A percentile compares a stretch with the other conserved stretches of the same genome.
These are phyloP conservation scores for Ophiostoma australiae DNA, from an alignment of 2,329 filamentous ascomycete genomes.

Conservation along the genomic window DNA sequence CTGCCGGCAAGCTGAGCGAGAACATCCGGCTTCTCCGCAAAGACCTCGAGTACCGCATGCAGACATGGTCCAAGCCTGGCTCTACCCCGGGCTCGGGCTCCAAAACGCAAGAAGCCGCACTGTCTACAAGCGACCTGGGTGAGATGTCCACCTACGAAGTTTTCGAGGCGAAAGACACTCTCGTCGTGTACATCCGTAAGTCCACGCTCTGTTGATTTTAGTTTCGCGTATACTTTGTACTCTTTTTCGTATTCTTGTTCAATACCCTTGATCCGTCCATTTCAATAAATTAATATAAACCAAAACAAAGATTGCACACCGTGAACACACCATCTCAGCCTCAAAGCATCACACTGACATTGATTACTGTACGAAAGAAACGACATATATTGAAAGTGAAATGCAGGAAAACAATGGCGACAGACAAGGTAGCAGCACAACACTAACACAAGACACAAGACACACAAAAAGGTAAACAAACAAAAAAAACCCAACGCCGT, in stretches of 20 bases:
- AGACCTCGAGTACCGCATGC: slow-evolving; percentile 21
- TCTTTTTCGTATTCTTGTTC: neutral
- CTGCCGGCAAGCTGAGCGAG: slow-evolving; percentile 19
- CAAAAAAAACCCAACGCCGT: slow-evolving; percentile 15
- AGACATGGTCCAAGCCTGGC: slow-evolving; percentile 15
- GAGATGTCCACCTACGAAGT: neutral
- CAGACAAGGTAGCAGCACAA: too few relatives aligned
- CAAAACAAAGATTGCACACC: too few relatives aligned
- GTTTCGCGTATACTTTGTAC: neutral
- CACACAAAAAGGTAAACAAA: neutral
- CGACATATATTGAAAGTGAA: too few relatives aligned
- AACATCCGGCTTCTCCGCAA: slow-evolving; percentile 21
- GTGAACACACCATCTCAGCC: too few relatives aligned
- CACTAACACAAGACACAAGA: too few relatives aligned
- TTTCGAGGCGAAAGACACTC: neutral
- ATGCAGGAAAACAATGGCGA: too few relatives aligned
- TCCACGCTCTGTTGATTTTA: neutral
- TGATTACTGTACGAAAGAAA: too few relatives aligned
- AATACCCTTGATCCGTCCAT: neutral
- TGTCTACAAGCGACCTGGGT: neutral
- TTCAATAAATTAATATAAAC: neutral
- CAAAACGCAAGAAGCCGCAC: neutral
- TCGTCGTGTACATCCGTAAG: neutral
- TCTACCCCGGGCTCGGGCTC: neutral
- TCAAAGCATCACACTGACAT: too few relatives aligned